Conservation (phyloP, 495 filamentous ascomycete genomes). For the Echria macrotheca region DNA sequence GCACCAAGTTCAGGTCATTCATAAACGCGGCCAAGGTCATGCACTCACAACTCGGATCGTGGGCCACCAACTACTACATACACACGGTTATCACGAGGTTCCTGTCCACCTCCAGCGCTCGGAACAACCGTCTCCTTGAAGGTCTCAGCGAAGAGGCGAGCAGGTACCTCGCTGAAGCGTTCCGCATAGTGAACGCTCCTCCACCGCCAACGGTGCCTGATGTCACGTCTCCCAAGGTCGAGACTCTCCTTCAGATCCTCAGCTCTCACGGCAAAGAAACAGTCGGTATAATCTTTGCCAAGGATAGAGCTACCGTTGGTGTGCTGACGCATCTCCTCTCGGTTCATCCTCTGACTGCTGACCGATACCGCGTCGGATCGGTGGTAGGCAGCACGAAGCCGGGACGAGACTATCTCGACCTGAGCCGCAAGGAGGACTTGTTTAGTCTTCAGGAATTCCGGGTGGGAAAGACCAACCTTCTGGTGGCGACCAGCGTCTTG, state of each 20-base stretch:
- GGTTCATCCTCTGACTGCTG: slow-evolving; percentile 50
- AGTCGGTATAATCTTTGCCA: slow-evolving; percentile 73
- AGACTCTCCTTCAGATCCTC: slow-evolving; percentile 49
- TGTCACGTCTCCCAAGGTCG: slow-evolving; percentile 49
- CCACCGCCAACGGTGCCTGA: slow-evolving; percentile 19
- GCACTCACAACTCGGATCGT: slow-evolving; percentile 62
- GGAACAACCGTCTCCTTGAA: slow-evolving; percentile 26
- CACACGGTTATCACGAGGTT: slow-evolving; percentile 48
- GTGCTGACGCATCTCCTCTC: slow-evolving; percentile 63
- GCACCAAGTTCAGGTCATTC: slow-evolving; percentile 57
- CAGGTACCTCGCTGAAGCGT: slow-evolving; percentile 50
- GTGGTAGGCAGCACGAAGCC: slow-evolving; percentile 66
- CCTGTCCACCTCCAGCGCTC: slow-evolving; percentile 16
- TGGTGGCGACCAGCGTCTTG: slow-evolving; percentile 77
- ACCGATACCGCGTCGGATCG: slow-evolving; percentile 54
- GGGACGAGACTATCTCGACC: slow-evolving; percentile 52
- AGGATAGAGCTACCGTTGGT: slow-evolving; percentile 63
- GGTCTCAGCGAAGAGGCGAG: slow-evolving; percentile 50
- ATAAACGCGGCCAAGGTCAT: slow-evolving; percentile 46
- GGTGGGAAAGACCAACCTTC: slow-evolving; percentile 62
- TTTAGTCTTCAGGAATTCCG: slow-evolving; percentile 65
- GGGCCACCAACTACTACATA: slow-evolving; percentile 71
- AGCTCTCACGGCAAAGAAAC: slow-evolving; percentile 41
- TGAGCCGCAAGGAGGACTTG: slow-evolving; percentile 49
- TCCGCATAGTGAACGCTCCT: slow-evolving; percentile 41